These are phyloP conservation scores for Solanum bukasovii DNA, from an alignment of 257 asterid species.

Conservation along the genomic window DNA sequence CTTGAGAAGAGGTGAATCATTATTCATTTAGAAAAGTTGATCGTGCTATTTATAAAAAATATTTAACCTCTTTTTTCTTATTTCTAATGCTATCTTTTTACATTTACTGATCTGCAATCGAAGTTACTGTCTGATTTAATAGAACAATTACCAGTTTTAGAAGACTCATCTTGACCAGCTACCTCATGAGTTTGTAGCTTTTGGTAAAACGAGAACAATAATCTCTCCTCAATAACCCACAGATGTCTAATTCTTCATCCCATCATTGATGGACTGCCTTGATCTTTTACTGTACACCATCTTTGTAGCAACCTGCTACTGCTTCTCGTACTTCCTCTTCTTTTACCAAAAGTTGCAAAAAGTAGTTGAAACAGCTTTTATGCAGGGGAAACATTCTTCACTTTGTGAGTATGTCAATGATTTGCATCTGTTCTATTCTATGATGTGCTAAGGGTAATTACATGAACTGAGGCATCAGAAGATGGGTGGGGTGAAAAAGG, in stretches of 20 bases:
- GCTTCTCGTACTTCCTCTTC: neutral
- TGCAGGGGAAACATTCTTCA: neutral
- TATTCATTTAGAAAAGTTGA: neutral
- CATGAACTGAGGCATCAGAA: neutral
- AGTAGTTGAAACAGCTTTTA: neutral
- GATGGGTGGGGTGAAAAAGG: neutral
- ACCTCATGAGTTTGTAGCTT: neutral
- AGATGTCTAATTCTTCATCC: neutral
- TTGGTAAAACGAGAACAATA: neutral
- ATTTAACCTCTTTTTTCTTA: neutral
- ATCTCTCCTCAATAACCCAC: neutral
- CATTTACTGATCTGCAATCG: neutral
- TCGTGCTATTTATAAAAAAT: neutral
- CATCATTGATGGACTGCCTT: neutral
- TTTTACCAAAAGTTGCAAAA: neutral
- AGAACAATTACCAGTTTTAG: neutral
- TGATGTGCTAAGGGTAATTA: neutral
- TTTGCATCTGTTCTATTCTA: neutral
- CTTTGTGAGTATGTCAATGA: neutral
- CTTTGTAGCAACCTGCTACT: neutral
- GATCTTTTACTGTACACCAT: neutral
- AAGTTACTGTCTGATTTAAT: neutral
- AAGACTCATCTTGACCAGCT: neutral
- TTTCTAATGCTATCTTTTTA: neutral
- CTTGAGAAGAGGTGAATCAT: conserved; percentile 76